These are phyloP conservation scores for Trichomonas tenax DNA, from an alignment of 208 protist species.

Conservation along the genomic window DNA sequence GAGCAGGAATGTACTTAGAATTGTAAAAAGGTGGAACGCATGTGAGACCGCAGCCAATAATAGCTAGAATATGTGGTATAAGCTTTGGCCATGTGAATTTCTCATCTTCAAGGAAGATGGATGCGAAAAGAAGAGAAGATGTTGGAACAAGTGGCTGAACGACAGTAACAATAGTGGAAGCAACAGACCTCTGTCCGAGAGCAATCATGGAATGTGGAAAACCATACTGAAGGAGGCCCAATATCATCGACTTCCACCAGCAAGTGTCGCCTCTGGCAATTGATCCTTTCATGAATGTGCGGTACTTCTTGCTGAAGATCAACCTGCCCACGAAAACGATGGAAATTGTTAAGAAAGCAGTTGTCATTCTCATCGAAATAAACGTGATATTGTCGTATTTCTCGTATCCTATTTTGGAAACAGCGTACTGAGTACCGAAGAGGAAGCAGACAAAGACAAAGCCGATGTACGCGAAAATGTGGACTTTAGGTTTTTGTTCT, in stretches of 20 bases:
- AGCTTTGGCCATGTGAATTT: background rate
- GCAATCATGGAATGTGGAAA: background rate
- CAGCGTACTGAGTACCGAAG: background rate
- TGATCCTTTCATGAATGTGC: background rate
- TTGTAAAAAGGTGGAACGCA: background rate
- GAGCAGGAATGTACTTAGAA: no score
- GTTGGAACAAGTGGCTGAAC: background rate
- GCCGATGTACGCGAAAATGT: background rate
- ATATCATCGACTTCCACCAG: background rate
- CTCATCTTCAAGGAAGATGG: background rate
- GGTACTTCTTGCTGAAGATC: background rate
- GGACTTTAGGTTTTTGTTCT: background rate
- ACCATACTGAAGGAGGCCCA: background rate
- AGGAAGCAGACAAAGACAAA: background rate
- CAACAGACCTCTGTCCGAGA: background rate
- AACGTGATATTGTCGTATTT: background rate
- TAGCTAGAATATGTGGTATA: background rate
- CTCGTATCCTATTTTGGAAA: background rate
- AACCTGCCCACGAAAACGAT: background rate
- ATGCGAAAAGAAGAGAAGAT: background rate
- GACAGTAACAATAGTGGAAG: background rate
- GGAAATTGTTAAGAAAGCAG: background rate
- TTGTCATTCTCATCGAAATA: background rate
- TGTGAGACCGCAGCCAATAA: background rate
- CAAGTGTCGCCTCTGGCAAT: background rate